Evolutionary conservation across 352 stramenopile genomes (phyloP).

Genomic region (Achlya hypogyna): DNA sequence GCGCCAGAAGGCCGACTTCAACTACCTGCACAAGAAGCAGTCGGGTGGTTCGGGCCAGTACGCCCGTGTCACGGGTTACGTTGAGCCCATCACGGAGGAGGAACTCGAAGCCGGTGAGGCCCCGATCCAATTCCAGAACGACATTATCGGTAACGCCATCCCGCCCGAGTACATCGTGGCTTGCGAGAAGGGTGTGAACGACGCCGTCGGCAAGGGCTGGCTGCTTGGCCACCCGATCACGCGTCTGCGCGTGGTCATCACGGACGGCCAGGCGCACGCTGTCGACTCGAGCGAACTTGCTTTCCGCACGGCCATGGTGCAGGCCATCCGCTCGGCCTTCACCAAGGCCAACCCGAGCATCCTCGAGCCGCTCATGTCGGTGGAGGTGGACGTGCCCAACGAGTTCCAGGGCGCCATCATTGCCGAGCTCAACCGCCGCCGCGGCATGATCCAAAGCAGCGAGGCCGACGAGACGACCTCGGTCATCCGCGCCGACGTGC

Average conservation of each 20-base stretch:
- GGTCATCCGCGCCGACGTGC: conserved; percentile 90
- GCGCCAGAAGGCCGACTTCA: conserved; percentile 88
- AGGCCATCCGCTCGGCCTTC: conserved; percentile 93
- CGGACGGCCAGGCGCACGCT: conserved; percentile 90
- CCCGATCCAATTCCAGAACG: conserved; percentile 94
- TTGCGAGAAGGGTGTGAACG: conserved; percentile 95
- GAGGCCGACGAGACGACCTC: conserved; percentile 93
- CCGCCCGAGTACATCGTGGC: conserved; percentile 97
- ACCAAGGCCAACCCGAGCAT: conserved; percentile 87
- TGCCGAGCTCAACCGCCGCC: conserved; percentile 89
- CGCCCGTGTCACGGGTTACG: conserved; percentile 93
- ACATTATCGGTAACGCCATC: conserved; percentile 97
- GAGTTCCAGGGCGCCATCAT: conserved; percentile 95
- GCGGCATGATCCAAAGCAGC: conserved; percentile 93
- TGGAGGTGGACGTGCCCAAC: conserved; percentile 90
- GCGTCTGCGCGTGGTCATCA: conserved; percentile 76
- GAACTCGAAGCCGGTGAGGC: conserved; percentile 61
- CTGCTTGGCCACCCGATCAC: conserved; percentile 95
- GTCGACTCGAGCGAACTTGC: conserved; percentile 98
- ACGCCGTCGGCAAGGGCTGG: conserved; percentile 93
- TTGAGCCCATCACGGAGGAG: conserved; percentile 89
- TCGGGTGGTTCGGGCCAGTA: conserved; percentile 97
- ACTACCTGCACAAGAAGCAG: conserved; percentile 99
- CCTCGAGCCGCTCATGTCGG: conserved; percentile 95
- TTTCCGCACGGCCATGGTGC: conserved; percentile 94